Base-by-base conservation (phyloP, 176 grass and related monocot genomes). In the Cenchrus purpureus region DNA sequence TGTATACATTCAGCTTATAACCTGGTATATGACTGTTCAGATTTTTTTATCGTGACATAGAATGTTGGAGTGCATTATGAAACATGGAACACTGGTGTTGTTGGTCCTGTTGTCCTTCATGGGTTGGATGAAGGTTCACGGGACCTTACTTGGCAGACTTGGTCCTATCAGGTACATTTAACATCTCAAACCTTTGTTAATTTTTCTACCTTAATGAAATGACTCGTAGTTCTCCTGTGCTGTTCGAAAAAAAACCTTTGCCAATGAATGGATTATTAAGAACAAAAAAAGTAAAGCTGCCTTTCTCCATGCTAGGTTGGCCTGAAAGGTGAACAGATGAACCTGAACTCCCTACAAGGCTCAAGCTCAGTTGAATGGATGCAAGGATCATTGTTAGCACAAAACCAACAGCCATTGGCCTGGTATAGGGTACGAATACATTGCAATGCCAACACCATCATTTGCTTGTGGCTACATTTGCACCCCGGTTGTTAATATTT, bases 321-420 rank as follows among this genome's bases (percentile, higher is more conserved):
- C 14, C 90, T 96, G 71, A 99, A 92, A 91, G 97, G 97, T 88
- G 97, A 99, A 92, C 68, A 95, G 44, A 99, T 99, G 94, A 99
- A 92, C 71, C 86, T 99, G 65, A 94, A 99, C 88, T 99, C 97
- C 88, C 50, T 99, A 74, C 84, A 97, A 81, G 94, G 97, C 31
- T 80, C 93, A 34, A 76, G 78, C 53, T 94, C 97, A 17, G 97
- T 94, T 94, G 94, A 99, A 89, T 99, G 97, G 97, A 96, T 99
- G 94, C 89, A 91, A 77, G 94, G 86, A 48, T 94, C 91, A 15
- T 65, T 99, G 69, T 19, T 87, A 82, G 90, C 84, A 71, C 97
- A 99, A 87, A 87, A 86, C 12, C 84, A 94, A 83, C 92, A 91
- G 45, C 92, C 97, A 15, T 86, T 99, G 69, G 70, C 94, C 65